Conservation (phyloP, 1,139 yeast genomes). For the Maudiozyma humilis region DNA sequence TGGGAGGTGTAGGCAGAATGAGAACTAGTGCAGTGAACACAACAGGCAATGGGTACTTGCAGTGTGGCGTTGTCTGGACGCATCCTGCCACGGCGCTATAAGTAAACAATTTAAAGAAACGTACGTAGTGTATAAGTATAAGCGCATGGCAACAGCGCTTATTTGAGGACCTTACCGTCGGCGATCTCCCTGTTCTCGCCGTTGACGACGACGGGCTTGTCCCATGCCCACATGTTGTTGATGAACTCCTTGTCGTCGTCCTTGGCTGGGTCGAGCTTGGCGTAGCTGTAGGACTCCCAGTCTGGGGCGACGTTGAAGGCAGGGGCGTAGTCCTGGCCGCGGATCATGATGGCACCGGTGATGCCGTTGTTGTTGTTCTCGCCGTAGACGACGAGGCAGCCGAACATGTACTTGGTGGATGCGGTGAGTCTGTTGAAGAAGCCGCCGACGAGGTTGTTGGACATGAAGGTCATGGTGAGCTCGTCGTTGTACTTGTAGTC, state of each 20-base stretch:
- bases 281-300: conserved; percentile 80
- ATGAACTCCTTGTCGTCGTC: conserved; percentile 61
- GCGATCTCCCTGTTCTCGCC: conserved; percentile 64
- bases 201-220: conserved; percentile 57
- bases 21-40: too few relatives aligned
- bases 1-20: too few relatives aligned
- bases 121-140: too few relatives aligned
- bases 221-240: conserved; percentile 81
- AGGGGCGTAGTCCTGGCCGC: conserved; percentile 87
- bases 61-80: too few relatives aligned
- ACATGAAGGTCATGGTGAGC: conserved; percentile 94
- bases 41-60: too few relatives aligned
- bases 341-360: conserved; percentile 85
- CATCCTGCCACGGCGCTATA: too few relatives aligned
- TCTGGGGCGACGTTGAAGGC: conserved; percentile 99
- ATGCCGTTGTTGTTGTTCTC: conserved; percentile 98
- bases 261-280: conserved; percentile 59
- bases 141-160: too few relatives aligned
- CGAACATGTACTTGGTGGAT: conserved; percentile 91
- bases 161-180: conserved; percentile 81
- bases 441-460: conserved; percentile 97
- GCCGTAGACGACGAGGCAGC: conserved; percentile 90
- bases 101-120: too few relatives aligned
- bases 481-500: conserved; percentile 97
- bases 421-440: conserved; percentile 93